Evolutionary conservation across 805 yeast genomes (phyloP), one percentile per base, ranked within the genome.

Genomic region (Candida bentonensis): DNA sequence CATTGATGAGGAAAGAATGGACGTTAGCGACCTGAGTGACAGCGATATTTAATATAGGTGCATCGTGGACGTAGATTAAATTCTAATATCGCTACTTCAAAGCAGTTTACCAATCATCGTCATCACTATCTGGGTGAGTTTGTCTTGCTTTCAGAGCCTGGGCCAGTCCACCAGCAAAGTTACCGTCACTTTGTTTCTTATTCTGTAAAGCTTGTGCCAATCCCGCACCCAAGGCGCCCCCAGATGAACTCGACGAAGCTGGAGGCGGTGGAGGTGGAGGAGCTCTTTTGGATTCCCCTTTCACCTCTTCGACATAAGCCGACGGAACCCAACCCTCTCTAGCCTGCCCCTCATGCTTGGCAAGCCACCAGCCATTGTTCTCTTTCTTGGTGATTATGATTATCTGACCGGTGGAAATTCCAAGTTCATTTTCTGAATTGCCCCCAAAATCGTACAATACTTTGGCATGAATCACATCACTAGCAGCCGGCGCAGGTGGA

Each of bases 251-350:
- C 21, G 43, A 42, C 4, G 57, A 55, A 2, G 58, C 56, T 15
- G 57, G 55, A 3, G 64, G 52, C 3, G 59, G 50, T 3, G 57
- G 42, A 13, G 55, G 52, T 13, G 54, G 55, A 4, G 53, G 47
- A 15, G 46, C 44, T n/a, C 49, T 41, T 42, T 28, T 7, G 3
- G 53, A 39, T 13, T 51, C 45, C 15, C 39, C 47, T 42, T 46
- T 47, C 39, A 57, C 48, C 33, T 60, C 61, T 47, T 67, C 77
- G 56, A 89, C 76, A 59, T 88, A 92, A n/a, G 88, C 83, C 21
- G 92, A 81, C 13, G 99, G 99, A 11, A 92, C 89, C 98, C 98
- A 92, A 3, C 99, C 99, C 60, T 87, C 92, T 46, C 68, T 73
- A 1, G 79, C 57, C 34, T 83, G 92, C 55, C 82, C 88, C 48